Base-by-base conservation (phyloP, 2,329 filamentous ascomycete genomes). In the Mollisia scopiformis region DNA sequence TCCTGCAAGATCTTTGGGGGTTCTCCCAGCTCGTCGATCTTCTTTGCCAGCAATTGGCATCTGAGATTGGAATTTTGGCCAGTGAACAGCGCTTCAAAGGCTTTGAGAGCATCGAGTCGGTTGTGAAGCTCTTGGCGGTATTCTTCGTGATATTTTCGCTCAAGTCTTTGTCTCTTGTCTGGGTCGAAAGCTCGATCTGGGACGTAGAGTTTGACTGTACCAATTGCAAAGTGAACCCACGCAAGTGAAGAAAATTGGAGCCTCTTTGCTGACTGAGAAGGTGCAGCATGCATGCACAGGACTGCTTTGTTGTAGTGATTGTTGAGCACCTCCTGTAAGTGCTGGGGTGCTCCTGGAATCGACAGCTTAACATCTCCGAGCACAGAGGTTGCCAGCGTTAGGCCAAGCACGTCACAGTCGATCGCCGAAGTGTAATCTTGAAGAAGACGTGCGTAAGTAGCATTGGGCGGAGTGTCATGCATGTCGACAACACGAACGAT, bases 111-210 rank as follows among this genome's bases (percentile, higher is more conserved):
- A 5, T 80, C 69, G 1, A 92, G 80, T 60, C 86, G 87, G 6
- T 76, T 71, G 13, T 79, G 73, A 1, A 96, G 75, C 10, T 82
- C 78, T 2, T 73, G 66, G 50, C 84, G 82, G 39, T 90, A 80
- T 59, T 87, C 79, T 19, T 78, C 72, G 71, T 89, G 82, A 23
- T 85, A 77, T 57, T 82, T 75, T 21, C 86, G 84, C 68, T 92
- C 88, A 19, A 97, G 83, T 55, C 84, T 79, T 5, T 85, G 84
- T 55, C 84, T 80, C 60, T 88, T 79, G 61, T 88, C 84, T 1
- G 95, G 95, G 74, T 99, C 95, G 69, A 94, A 95, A 3, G 90
- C 84, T 66, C 89, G 88, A 74, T 96, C 89, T 0, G 96, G 93
- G 2, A 98, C 87, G 71, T 94, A 97, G 2, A 97, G 81, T 63